A percentile compares a stretch with the other conserved stretches of the same genome.
Conservation (phyloP, 2,329 filamentous ascomycete genomes). For the Fusarium virguliforme region DNA sequence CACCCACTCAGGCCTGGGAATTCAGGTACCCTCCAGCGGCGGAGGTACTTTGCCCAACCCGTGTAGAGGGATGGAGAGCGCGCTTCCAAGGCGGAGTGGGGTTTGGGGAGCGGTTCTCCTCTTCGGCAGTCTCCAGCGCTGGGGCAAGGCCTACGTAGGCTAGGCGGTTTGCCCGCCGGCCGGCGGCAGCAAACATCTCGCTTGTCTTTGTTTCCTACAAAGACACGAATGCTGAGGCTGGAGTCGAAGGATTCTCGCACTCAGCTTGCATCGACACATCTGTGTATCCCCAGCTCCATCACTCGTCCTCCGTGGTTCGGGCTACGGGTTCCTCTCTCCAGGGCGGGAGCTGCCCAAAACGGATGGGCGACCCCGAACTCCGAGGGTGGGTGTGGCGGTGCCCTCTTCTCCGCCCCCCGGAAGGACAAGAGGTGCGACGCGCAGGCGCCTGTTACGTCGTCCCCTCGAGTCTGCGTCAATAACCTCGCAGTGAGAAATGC, state of each 20-base stretch:
- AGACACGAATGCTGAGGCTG: background rate
- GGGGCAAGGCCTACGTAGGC: constrained; percentile 22
- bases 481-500: constrained; percentile 16
- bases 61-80: background rate
- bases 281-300: background rate
- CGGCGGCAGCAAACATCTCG: constrained; percentile 4
- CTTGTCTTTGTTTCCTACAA: constrained; percentile 9
- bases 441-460: constrained; percentile 23
- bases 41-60: constrained; percentile 17
- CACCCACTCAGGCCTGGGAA: constrained; percentile 25
- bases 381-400: constrained; percentile 19
- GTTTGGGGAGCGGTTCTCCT: constrained; percentile 1
- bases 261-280: background rate
- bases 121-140: constrained; percentile 20
- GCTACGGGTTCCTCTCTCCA: constrained; percentile 5
- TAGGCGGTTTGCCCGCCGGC: background rate
- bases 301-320: background rate
- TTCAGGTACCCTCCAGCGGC: constrained; percentile 6
- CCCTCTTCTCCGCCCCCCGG: constrained; percentile 2
- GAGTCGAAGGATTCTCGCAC: background rate
- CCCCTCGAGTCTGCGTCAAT: constrained; percentile 20
- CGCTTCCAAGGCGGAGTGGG: background rate
- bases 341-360: background rate
- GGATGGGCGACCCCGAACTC: constrained; percentile 18
- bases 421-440: constrained; percentile 28